Evolutionary conservation across 257 asterid species (phyloP), one percentile per base, ranked within the genome.

Genomic region (Craterostigma plantagineum): DNA sequence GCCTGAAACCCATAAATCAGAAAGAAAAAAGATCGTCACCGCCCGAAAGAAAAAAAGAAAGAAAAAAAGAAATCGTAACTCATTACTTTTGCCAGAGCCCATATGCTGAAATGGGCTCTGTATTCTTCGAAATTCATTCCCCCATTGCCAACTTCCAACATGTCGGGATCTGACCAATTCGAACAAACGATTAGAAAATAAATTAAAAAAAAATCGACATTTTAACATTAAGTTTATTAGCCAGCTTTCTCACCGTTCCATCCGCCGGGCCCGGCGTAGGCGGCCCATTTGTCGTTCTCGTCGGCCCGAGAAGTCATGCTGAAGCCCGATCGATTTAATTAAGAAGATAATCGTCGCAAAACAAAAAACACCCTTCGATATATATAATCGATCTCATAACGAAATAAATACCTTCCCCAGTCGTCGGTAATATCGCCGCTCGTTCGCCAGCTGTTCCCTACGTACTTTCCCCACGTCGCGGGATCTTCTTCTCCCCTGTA

Each of bases 81-180:
- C n/a, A 9, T 6, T 63, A 86, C 98, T 62, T 87, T 87, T 18
- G 62, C 73, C 48, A 87, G 52, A 51, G 98, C 86, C 98, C 98
- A 87, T 56, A 81, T 78, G 70, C 93, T 87, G 72, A 82, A 79
- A 72, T 87, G 98, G 7, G 98, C 76, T 18, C 93, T 70, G 44
- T 87, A 87, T 64, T 87, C 98, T 41, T 57, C 48, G 0, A 44
- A 44, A 14, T 43, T 58, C 98, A 87, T 87, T 56, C 95, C 95
- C 27, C 98, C 98, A 37, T 87, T 87, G 46, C 98, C 98, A 41
- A 87, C 92, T 62, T 87, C 98, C 71, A 87, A 53, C 98, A 87
- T 87, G 55, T 87, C 98, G 10, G 98, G 98, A 71, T 87, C 97
- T 86, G 55, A 33, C 44, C n/a, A n/a, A n/a, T 36, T 10, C 40